Base-by-base conservation (phyloP, 305 asterid species). In the Solanum hybrid region DNA sequence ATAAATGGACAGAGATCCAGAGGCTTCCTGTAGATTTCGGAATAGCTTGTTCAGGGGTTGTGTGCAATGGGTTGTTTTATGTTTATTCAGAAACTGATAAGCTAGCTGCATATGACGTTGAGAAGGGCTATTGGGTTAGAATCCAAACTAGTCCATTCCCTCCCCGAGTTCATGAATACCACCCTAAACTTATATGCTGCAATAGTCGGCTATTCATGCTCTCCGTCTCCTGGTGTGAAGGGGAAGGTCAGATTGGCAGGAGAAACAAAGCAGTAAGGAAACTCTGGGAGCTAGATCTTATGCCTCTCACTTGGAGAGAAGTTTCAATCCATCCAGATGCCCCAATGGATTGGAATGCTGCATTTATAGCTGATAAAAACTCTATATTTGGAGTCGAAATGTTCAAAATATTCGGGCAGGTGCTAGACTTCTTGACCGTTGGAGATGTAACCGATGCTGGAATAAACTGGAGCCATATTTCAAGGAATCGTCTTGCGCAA, bases 311-410 rank as follows among this genome's bases (percentile, higher is more conserved):
- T 31, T 97, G 99, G 99, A 91, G 37, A 8, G 97, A 96, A 89
- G 93, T 92, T 16, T 96, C 96, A 5, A 89, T 91, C 7, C 99
- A 97, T 88, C 99, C 99, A 17, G 99, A 96, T 89, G 99, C 99
- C 7, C 99, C 99, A 5, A 97, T 97, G 99, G 99, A 97, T 88
- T 96, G 99, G 99, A 96, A 97, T 85, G 99, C 99, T 32, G 94
- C 96, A 26, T 97, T 97, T 87, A 94, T 96, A 16, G 95, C 94
- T 20, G 99, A 94, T 37, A 93, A 71, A 79, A 95, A 90, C 35
- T 87, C 91, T 46, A 93, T 97, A 36, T 96, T 96, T 24, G 99
- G 99, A 5, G 91, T 97, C 0, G 99, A 97, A 87, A 97, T 97
- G 98, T 96, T 97, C 92, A 97, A 97, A 90, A 96, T 97, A 36